A percentile compares a stretch with the other conserved stretches of the same genome.
Conservation (phyloP, 169 alveolate species). For the Amoebophrya sp. region DNA sequence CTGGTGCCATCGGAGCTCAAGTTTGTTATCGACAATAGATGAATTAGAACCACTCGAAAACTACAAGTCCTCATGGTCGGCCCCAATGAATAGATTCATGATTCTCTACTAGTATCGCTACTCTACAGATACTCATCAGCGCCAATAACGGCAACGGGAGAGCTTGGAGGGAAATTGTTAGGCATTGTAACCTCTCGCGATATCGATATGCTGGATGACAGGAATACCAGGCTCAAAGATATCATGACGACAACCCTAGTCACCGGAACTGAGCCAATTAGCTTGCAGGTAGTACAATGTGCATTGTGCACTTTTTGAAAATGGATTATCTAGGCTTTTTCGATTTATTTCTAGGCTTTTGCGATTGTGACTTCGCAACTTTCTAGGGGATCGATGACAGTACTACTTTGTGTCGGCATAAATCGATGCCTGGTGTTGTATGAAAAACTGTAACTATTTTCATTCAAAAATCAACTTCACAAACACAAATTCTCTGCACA, state of each 20-base stretch:
- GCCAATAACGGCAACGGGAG: conserved; percentile 76
- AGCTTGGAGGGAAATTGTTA: conserved; percentile 68
- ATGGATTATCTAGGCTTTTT: conserved; percentile 63
- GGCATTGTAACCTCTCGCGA: conserved; percentile 80
- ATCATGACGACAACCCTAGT: conserved; percentile 35
- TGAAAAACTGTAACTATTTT: no score
- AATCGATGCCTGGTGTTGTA: neutral
- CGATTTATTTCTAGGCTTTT: neutral
- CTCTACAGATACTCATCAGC: no score
- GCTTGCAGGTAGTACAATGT: conserved; percentile 29
- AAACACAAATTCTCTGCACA: no score
- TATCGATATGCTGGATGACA: conserved; percentile 60
- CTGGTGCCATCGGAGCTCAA: neutral
- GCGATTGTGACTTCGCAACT: neutral
- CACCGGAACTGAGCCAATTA: conserved; percentile 37
- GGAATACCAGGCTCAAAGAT: neutral
- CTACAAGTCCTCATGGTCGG: neutral
- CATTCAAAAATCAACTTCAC: no score
- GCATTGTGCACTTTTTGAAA: conserved; percentile 46
- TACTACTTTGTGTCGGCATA: neutral
- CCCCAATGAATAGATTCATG: neutral
- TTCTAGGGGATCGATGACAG: neutral
- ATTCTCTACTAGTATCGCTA: conserved; percentile 28
- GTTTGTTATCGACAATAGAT: neutral
- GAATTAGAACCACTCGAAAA: neutral